Evolutionary conservation across 2,329 filamentous ascomycete genomes (phyloP).

Genomic region (Venturia asperata): DNA sequence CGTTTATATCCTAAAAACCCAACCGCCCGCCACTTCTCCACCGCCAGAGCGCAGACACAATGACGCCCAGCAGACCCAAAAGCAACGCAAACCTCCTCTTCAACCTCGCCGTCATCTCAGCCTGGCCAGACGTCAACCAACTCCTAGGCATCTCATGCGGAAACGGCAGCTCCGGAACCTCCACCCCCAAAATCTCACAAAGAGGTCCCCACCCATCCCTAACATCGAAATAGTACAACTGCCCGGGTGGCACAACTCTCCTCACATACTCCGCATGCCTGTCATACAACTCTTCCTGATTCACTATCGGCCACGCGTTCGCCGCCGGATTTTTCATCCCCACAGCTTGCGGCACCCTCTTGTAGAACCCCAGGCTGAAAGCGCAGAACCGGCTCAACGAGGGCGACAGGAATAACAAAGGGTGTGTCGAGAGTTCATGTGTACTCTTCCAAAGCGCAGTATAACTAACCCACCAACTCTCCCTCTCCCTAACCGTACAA

Average conservation of each 20-base stretch:
- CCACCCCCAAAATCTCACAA: constrained; percentile 24
- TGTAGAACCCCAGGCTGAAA: neutral
- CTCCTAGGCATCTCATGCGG: constrained; percentile 8
- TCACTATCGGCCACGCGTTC: constrained; percentile 11
- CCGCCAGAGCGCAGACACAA: neutral
- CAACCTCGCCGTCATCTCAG: neutral
- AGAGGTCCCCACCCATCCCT: constrained; percentile 19
- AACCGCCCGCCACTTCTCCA: neutral
- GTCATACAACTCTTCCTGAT: constrained; percentile 19
- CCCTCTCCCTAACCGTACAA: constrained; percentile 24
- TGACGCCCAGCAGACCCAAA: neutral
- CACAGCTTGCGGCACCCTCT: neutral
- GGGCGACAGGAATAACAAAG: neutral
- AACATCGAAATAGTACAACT: constrained; percentile 23
- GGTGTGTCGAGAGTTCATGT: neutral
- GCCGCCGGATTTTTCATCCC: neutral
- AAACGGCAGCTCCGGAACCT: constrained; percentile 19
- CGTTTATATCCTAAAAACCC: neutral
- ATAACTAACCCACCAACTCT: constrained; percentile 7
- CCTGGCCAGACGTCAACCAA: constrained; percentile 5
- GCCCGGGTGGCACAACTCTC: constrained; percentile 22
- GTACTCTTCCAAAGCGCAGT: neutral
- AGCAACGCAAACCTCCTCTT: neutral
- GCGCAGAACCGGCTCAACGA: neutral
- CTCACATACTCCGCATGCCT: constrained; percentile 23